phyloP scores from a whole-genome alignment of 1,139 yeast genomes.

The Citeromyces hawaiiensis region DNA sequence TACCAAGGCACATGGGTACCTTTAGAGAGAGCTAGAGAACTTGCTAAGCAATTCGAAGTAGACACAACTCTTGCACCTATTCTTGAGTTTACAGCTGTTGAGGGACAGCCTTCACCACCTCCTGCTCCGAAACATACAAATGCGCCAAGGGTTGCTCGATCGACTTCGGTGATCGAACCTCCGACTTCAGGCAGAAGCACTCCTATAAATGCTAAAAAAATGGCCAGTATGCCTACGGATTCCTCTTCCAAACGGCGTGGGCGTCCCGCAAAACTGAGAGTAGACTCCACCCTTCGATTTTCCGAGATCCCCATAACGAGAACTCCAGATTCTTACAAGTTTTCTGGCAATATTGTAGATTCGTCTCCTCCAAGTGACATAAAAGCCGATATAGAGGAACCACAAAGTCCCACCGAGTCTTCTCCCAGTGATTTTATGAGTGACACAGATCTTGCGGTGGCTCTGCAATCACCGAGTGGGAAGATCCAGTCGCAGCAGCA shows the following conservation, averaged over 20 bases:
- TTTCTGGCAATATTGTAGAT: not conserved
- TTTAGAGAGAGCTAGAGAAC: slow-evolving; percentile 36
- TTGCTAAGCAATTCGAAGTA: slow-evolving; percentile 64
- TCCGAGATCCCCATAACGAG: not conserved
- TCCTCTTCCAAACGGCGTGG: not conserved
- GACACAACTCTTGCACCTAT: slow-evolving; percentile 51
- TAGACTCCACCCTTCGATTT: slow-evolving; percentile 1
- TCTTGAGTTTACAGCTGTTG: slow-evolving; percentile 45
- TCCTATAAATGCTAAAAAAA: not conserved
- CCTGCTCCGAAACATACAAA: slow-evolving; percentile 80
- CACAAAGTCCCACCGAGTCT: slow-evolving; percentile 4
- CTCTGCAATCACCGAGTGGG: slow-evolving; percentile 15
- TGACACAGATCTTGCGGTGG: slow-evolving; percentile 25
- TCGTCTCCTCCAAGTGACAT: not conserved
- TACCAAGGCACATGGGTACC: slow-evolving; percentile 99
- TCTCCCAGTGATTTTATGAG: slow-evolving; percentile 23
- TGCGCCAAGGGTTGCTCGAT: slow-evolving; percentile 29
- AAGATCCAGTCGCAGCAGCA: not conserved
- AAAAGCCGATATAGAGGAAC: not conserved
- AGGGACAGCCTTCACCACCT: slow-evolving; percentile 59
- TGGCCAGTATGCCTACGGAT: not conserved
- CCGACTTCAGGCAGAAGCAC: not conserved
- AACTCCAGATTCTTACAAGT: not conserved
- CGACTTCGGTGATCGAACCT: not conserved
- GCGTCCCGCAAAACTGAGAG: slow-evolving; percentile 3